Evolutionary conservation across 2,329 filamentous ascomycete species (phyloP).

Genomic region (Sphaerulina vaccinii): DNA sequence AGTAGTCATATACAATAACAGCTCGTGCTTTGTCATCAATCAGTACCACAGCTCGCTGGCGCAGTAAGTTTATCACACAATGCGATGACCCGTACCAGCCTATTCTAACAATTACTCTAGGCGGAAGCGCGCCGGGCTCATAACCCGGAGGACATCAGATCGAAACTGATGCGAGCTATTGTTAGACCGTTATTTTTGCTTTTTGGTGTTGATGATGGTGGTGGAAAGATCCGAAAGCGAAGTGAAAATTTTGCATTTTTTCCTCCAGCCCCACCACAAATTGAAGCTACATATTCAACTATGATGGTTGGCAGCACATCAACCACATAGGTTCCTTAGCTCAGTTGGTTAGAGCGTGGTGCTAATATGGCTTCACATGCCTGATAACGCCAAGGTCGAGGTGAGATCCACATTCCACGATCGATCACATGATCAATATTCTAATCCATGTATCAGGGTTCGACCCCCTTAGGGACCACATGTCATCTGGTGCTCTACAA

Average conservation of each 20-base stretch:
- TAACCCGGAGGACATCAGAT: conserved; percentile 17
- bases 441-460: no score
- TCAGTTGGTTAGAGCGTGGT: conserved; percentile 5
- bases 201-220: neutral
- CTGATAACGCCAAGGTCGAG: conserved; percentile 1
- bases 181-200: neutral
- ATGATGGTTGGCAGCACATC: neutral
- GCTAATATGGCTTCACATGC: neutral
- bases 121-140: conserved; percentile 12
- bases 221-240: no score
- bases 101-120: no score
- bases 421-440: no score
- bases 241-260: no score
- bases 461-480: conserved; percentile 3
- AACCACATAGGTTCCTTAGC: neutral
- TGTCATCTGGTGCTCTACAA: neutral
- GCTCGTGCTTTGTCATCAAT: no score
- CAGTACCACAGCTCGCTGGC: no score
- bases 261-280: neutral
- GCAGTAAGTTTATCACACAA: no score
- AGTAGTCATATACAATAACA: no score
- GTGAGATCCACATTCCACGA: no score
- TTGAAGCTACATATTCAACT: neutral
- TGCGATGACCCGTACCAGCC: no score
- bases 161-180: conserved; percentile 12